Conservation (phyloP, 2,329 filamentous ascomycete species). For the Coniella vitis region DNA sequence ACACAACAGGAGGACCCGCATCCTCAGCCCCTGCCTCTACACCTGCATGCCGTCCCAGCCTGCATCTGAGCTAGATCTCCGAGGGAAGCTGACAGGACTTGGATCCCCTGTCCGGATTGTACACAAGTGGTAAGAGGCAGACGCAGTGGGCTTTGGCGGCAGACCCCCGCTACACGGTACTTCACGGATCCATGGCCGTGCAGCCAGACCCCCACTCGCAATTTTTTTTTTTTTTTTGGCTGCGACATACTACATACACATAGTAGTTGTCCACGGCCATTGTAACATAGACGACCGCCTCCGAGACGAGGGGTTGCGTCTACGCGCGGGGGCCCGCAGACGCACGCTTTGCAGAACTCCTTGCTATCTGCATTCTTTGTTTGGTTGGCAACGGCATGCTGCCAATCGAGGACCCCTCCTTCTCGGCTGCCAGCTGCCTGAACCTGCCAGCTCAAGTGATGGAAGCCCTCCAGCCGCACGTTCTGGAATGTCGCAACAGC, state of each 20-base stretch:
- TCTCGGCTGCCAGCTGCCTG: not conserved
- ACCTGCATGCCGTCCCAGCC: not conserved
- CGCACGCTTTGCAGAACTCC: too few relatives aligned
- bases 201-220: not conserved
- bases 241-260: not conserved
- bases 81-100: constrained; percentile 1
- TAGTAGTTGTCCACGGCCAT: too few relatives aligned
- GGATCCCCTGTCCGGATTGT: not conserved
- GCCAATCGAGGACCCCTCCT: too few relatives aligned
- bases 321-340: too few relatives aligned
- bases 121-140: not conserved
- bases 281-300: not conserved
- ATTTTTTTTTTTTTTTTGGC: not conserved
- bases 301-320: not conserved
- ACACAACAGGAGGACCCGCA: too few relatives aligned
- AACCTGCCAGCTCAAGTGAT: not conserved
- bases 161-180: not conserved
- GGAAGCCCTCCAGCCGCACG: constrained; percentile 1
- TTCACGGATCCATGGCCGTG: too few relatives aligned
- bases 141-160: not conserved
- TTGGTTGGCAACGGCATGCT: too few relatives aligned
- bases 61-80: constrained; percentile 5
- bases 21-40: not conserved
- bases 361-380: not conserved
- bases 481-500: not conserved